phyloP scores from a whole-genome alignment of 352 stramenopile genomes.

The Phytophthora niederhauseri region DNA sequence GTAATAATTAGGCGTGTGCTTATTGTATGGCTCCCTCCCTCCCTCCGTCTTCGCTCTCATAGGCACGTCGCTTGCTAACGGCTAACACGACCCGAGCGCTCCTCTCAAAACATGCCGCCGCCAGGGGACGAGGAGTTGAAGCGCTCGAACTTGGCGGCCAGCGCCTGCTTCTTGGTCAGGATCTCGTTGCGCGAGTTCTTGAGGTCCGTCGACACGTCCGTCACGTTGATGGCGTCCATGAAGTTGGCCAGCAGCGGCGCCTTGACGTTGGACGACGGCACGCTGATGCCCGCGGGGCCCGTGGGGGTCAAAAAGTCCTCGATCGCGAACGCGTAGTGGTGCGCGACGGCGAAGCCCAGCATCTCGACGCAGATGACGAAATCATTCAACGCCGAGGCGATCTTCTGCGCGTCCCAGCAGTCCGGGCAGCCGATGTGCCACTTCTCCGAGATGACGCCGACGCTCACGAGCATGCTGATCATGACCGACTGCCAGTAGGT shows the following conservation, averaged over 20 bases:
- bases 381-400: constrained; percentile 92
- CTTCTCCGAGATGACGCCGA: constrained; percentile 86
- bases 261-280: constrained; percentile 83
- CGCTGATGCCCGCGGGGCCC: constrained; percentile 26
- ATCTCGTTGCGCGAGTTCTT: constrained; percentile 89
- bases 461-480: constrained; percentile 89
- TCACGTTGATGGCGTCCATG: constrained; percentile 92
- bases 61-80: not conserved
- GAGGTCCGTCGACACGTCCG: constrained; percentile 85
- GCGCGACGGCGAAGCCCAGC: constrained; percentile 92
- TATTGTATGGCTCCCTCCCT: constrained; percentile 34
- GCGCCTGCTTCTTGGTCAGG: constrained; percentile 88
- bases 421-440: constrained; percentile 86
- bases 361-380: constrained; percentile 97
- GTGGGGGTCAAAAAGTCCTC: constrained; percentile 83
- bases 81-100: not conserved
- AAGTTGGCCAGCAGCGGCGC: constrained; percentile 87
- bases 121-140: constrained; percentile 66
- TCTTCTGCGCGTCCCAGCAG: constrained; percentile 86
- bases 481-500: constrained; percentile 95
- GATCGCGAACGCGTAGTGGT: constrained; percentile 94
- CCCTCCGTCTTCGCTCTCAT: not conserved
- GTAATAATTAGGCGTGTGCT: constrained; percentile 43
- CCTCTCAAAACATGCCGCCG: constrained; percentile 57
- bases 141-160: constrained; percentile 85